Evolutionary conservation across 495 filamentous ascomycete species (phyloP).

Genomic region (Neurospora sp.): DNA sequence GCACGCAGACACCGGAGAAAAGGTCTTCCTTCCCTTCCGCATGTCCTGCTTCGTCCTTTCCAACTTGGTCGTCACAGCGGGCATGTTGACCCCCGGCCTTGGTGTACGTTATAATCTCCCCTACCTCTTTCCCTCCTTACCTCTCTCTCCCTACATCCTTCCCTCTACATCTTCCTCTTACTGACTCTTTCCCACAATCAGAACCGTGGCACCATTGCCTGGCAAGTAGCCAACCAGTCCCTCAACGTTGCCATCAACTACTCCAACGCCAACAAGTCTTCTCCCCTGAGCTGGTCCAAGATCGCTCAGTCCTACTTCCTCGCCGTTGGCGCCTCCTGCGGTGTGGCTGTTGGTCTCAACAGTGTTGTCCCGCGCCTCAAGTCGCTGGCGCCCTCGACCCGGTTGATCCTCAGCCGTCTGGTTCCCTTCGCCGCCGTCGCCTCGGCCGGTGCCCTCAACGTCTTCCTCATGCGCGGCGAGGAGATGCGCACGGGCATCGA

Average conservation of each 20-base stretch:
- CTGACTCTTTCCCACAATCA: slow-evolving; percentile 21
- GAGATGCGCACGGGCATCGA: slow-evolving; percentile 92
- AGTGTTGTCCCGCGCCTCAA: slow-evolving; percentile 77
- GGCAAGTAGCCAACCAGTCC: slow-evolving; percentile 95
- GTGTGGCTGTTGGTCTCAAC: slow-evolving; percentile 88
- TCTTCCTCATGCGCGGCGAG: slow-evolving; percentile 94
- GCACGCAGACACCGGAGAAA: slow-evolving; percentile 68
- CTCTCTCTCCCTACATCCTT: not conserved
- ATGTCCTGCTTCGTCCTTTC: slow-evolving; percentile 95
- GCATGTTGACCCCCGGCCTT: slow-evolving; percentile 89
- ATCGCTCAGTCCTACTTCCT: slow-evolving; percentile 83
- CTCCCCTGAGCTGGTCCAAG: slow-evolving; percentile 66
- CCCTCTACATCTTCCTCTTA: not conserved
- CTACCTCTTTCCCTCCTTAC: not conserved
- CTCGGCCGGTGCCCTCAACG: slow-evolving; percentile 81
- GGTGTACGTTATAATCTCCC: slow-evolving; percentile 34
- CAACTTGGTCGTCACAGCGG: slow-evolving; percentile 91
- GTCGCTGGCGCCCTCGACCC: slow-evolving; percentile 59
- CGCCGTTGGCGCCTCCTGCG: slow-evolving; percentile 85
- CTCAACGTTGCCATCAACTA: slow-evolving; percentile 97
- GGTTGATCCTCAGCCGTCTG: slow-evolving; percentile 64
- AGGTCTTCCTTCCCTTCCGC: slow-evolving; percentile 88
- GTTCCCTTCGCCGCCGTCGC: slow-evolving; percentile 95
- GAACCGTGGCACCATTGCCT: slow-evolving; percentile 81
- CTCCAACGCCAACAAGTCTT: slow-evolving; percentile 94